Evolutionary conservation across 2,329 filamentous ascomycete genomes (phyloP).

Genomic region (Graphilbum ipis-grandicollis): DNA sequence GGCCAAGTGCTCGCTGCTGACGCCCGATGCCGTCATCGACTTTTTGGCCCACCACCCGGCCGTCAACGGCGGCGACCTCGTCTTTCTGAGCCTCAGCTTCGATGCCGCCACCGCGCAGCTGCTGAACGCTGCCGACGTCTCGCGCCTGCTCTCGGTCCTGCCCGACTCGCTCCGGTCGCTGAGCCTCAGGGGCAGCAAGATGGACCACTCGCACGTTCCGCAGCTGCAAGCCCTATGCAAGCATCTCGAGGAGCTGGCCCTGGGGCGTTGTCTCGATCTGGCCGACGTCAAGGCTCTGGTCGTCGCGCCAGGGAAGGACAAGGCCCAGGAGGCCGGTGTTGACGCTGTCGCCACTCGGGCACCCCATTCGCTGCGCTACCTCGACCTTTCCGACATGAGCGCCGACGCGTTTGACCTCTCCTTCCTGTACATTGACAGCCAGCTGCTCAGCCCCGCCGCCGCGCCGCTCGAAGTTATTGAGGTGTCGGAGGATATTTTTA

Average conservation of each 20-base stretch:
- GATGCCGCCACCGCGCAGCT: conserved; percentile 58
- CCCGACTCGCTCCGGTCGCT: conserved; percentile 53
- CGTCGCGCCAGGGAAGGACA: no score
- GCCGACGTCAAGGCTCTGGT: conserved; percentile 51
- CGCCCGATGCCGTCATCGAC: conserved; percentile 47
- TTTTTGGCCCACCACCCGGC: conserved; percentile 59
- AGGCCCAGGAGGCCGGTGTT: no score
- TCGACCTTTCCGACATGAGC: conserved; percentile 59
- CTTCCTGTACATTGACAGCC: conserved; percentile 29
- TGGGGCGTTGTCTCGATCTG: conserved; percentile 51
- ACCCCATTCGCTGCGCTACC: conserved; percentile 49
- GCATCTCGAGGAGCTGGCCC: conserved; percentile 58
- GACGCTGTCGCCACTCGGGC: conserved; percentile 19
- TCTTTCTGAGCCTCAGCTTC: conserved; percentile 56
- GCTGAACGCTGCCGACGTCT: conserved; percentile 47
- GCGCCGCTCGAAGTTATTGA: conserved; percentile 63
- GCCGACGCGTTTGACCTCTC: conserved; percentile 41
- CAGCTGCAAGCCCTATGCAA: conserved; percentile 48
- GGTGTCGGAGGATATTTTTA: conserved; percentile 50
- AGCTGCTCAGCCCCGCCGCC: conserved; percentile 40
- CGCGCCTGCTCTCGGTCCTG: conserved; percentile 45
- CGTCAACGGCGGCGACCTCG: conserved; percentile 36
- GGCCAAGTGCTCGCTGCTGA: conserved; percentile 55
- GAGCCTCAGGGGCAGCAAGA: conserved; percentile 58
- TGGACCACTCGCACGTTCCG: conserved; percentile 46